Percentiles rank a stretch among this genome's conserved stretches.
These are phyloP conservation scores for Rhizophora mangle DNA, from an alignment of 345 rosid genomes.

Conservation along the genomic window DNA sequence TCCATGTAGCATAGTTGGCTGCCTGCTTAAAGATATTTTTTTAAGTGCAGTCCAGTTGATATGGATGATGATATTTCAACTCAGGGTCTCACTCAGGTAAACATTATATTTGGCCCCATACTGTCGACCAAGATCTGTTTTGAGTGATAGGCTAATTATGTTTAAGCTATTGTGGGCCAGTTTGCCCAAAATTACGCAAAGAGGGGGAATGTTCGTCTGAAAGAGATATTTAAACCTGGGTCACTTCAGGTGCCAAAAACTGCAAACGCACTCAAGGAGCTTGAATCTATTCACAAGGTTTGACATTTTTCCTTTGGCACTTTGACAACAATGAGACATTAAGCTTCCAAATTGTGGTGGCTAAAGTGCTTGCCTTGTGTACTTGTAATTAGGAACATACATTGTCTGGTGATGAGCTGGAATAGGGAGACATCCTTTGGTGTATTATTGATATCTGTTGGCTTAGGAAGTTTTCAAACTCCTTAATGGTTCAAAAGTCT, in stretches of 20 bases:
- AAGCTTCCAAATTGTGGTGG: background rate
- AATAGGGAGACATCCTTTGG: no score
- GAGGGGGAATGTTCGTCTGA: conserved; percentile 63
- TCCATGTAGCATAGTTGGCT: no score
- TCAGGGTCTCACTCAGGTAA: conserved; percentile 84
- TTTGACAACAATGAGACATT: background rate
- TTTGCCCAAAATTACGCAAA: conserved; percentile 70
- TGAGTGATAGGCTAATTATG: conserved; percentile 3
- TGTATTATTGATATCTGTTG: no score
- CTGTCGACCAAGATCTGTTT: background rate
- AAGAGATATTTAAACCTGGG: conserved; percentile 75
- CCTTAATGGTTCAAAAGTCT: no score
- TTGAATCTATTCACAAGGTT: conserved; percentile 96
- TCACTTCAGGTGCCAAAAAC: conserved; percentile 71
- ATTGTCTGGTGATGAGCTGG: no score
- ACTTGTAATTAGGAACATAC: background rate
- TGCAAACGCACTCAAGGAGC: conserved; percentile 60
- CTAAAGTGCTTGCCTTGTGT: background rate
- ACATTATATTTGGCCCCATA: background rate
- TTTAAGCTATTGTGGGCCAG: conserved; percentile 33
- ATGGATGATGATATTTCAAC: conserved; percentile 64
- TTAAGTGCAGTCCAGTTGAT: conserved; percentile 76
- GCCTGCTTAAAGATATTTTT: background rate
- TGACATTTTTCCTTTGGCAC: conserved; percentile 1
- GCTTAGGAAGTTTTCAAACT: no score